phyloP scores from a whole-genome alignment of 1,284 basidiomycete genomes.

The Cryptococcus floricola region DNA sequence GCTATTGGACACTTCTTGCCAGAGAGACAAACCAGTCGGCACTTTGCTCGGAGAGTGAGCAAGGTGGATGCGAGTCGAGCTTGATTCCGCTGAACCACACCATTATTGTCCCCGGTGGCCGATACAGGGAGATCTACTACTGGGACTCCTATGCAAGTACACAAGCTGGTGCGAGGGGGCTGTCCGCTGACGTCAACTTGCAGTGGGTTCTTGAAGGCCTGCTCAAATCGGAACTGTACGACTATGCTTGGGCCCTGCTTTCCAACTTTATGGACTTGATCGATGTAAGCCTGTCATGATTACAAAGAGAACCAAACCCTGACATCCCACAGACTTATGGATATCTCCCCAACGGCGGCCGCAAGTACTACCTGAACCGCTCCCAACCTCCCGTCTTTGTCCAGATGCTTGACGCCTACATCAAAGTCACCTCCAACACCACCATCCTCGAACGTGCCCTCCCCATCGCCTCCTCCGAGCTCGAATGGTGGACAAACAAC shows the following conservation, averaged over 20 bases:
- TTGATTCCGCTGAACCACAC: slow-evolving; percentile 85
- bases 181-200: neutral
- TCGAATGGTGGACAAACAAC: slow-evolving; percentile 76
- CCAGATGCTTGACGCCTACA: slow-evolving; percentile 67
- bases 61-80: slow-evolving; percentile 67
- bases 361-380: slow-evolving; percentile 63
- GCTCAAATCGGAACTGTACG: slow-evolving; percentile 69
- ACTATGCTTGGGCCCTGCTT: slow-evolving; percentile 69
- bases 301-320: neutral
- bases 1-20: slow-evolving; percentile 76
- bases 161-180: neutral
- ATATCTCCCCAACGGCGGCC: slow-evolving; percentile 88
- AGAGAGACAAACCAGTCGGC: slow-evolving; percentile 63
- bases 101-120: slow-evolving; percentile 79
- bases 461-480: slow-evolving; percentile 65
- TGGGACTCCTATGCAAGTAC: slow-evolving; percentile 30
- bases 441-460: slow-evolving; percentile 62
- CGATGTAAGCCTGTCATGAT: slow-evolving; percentile 51
- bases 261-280: slow-evolving; percentile 93
- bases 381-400: slow-evolving; percentile 86
- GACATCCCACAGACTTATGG: slow-evolving; percentile 51
- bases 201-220: slow-evolving; percentile 85
- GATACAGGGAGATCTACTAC: slow-evolving; percentile 57
- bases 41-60: slow-evolving; percentile 54
- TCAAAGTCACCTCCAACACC: slow-evolving; percentile 59